Evolutionary conservation across 2,329 filamentous ascomycete genomes (phyloP).

Genomic region (Dichotomopilus funicola): DNA sequence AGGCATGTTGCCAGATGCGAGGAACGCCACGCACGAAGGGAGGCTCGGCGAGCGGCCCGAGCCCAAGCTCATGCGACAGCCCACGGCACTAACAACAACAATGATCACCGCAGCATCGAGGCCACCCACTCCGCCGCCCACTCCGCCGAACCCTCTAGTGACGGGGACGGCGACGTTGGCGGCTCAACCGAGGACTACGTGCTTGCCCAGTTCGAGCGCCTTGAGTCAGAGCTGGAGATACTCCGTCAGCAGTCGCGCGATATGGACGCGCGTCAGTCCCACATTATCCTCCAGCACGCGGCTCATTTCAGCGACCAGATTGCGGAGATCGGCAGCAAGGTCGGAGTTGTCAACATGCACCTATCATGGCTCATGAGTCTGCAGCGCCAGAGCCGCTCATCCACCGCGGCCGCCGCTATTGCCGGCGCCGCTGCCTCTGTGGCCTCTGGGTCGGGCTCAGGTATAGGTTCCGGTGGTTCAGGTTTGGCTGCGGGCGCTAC

Average conservation of each 20-base stretch:
- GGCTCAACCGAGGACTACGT: slow-evolving; percentile 38
- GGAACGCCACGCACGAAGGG: slow-evolving; percentile 34
- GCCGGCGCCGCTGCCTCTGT: too few relatives aligned
- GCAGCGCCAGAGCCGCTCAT: slow-evolving; percentile 21
- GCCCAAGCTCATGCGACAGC: too few relatives aligned
- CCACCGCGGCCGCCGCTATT: too few relatives aligned
- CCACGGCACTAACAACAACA: neutral
- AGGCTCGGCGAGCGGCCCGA: slow-evolving; percentile 9
- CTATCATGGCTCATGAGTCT: slow-evolving; percentile 52
- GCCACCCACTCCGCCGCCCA: too few relatives aligned
- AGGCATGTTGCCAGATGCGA: slow-evolving; percentile 27
- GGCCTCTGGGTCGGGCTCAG: too few relatives aligned
- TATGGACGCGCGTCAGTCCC: slow-evolving; percentile 53
- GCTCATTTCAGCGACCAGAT: slow-evolving; percentile 57
- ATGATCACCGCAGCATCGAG: neutral
- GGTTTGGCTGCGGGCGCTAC: slow-evolving; percentile 3
- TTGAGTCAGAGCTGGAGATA: slow-evolving; percentile 51
- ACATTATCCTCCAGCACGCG: slow-evolving; percentile 56
- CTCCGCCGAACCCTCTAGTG: too few relatives aligned
- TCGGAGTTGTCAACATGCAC: slow-evolving; percentile 54
- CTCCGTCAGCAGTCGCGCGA: slow-evolving; percentile 51
- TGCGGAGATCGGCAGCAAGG: slow-evolving; percentile 51
- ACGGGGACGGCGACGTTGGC: slow-evolving; percentile 26
- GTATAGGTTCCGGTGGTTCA: neutral
- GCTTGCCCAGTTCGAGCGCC: slow-evolving; percentile 41